Percentiles rank a stretch among this genome's conserved stretches.
These are phyloP conservation scores for Albatrellus sp. DNA, from an alignment of 1,284 basidiomycete genomes.

Conservation along the genomic window DNA sequence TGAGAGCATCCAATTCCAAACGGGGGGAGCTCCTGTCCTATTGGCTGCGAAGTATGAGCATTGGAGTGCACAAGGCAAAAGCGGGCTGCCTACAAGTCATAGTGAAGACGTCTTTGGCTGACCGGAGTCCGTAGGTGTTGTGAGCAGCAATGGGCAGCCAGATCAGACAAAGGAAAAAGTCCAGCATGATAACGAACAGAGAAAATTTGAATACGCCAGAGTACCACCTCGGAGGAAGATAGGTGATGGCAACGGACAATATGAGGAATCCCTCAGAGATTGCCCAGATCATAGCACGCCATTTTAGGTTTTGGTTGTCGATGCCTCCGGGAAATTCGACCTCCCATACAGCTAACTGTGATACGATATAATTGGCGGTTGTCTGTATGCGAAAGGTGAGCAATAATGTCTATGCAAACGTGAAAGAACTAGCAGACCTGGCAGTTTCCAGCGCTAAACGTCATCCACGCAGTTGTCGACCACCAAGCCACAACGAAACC, in stretches of 20 bases:
- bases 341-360: constrained; percentile 68
- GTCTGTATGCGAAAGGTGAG: constrained; percentile 29
- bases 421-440: constrained; percentile 36
- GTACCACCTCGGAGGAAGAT: constrained; percentile 65
- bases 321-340: constrained; percentile 70
- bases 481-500: constrained; percentile 86
- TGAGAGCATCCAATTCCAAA: constrained; percentile 79
- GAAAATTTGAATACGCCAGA: constrained; percentile 66
- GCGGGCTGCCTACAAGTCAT: constrained; percentile 49
- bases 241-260: constrained; percentile 66
- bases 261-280: constrained; percentile 61
- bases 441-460: constrained; percentile 73
- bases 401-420: background rate
- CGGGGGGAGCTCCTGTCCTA: constrained; percentile 71
- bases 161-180: constrained; percentile 75
- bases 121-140: constrained; percentile 72
- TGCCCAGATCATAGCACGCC: constrained; percentile 73
- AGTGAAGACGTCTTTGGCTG: constrained; percentile 70
- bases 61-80: background rate
- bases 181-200: constrained; percentile 61
- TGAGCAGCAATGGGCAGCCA: constrained; percentile 84
- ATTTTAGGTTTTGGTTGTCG: constrained; percentile 60
- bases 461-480: constrained; percentile 85
- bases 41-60: constrained; percentile 40
- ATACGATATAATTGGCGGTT: constrained; percentile 76